A percentile compares a stretch with the other conserved stretches of the same genome.
phyloP scores from a whole-genome alignment of 345 rosid species.

The Ceriops zippeliana region DNA sequence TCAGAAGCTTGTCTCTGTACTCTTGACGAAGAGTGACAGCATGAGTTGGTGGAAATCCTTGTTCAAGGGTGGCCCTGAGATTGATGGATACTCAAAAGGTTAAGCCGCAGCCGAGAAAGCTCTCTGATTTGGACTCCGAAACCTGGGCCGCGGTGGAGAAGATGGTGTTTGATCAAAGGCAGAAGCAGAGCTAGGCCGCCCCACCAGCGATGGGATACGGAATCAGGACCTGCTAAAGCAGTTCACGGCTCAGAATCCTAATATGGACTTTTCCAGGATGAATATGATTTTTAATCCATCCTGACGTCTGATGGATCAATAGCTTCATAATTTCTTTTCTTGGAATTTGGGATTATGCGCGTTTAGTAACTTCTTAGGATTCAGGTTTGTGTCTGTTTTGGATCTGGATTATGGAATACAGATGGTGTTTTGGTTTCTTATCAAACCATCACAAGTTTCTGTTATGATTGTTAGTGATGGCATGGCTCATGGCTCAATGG shows the following conservation, averaged over 20 bases:
- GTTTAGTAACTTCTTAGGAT: no score
- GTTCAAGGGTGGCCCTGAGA: constrained; percentile 26
- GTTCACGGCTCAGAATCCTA: constrained; percentile 26
- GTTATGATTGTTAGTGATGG: no score
- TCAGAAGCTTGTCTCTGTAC: constrained; percentile 20
- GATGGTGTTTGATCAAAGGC: constrained; percentile 34
- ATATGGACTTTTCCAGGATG: constrained; percentile 2
- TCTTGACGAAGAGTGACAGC: constrained; percentile 23
- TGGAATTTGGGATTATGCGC: no score
- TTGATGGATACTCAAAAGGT: constrained; percentile 21
- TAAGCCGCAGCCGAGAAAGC: constrained; percentile 26
- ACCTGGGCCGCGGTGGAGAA: constrained; percentile 24
- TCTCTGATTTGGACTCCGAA: constrained; percentile 25
- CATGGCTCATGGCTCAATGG: no score
- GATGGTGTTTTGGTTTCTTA: no score
- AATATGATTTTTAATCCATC: not conserved
- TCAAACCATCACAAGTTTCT: no score
- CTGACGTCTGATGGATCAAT: no score
- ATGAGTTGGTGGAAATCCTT: constrained; percentile 30
- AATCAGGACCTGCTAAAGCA: constrained; percentile 21
- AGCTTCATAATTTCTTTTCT: no score
- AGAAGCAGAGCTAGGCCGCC: constrained; percentile 25
- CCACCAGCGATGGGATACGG: constrained; percentile 24
- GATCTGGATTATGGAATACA: no score
- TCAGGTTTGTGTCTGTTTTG: no score